phyloP scores from a whole-genome alignment of 352 stramenopile genomes.

The Phytophthora citricola region DNA sequence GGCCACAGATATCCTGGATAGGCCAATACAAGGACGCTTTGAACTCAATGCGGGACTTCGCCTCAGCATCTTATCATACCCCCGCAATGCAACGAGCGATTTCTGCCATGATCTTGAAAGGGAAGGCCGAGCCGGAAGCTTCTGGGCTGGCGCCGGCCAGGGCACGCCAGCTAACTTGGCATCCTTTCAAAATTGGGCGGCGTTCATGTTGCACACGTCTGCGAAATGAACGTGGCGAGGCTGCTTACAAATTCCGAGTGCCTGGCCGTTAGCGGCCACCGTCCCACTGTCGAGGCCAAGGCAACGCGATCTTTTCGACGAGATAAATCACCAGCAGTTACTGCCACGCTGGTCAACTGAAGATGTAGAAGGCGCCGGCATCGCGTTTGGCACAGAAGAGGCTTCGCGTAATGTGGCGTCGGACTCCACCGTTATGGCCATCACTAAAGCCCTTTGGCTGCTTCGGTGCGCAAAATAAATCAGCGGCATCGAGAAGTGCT shows the following conservation, averaged over 20 bases:
- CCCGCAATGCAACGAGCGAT: slow-evolving; percentile 17
- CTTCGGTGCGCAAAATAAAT: slow-evolving; percentile 22
- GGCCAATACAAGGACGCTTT: not conserved
- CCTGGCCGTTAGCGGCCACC: slow-evolving; percentile 1
- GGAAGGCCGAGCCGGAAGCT: slow-evolving; percentile 21
- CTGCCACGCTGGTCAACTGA: slow-evolving; percentile 22
- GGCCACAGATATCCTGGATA: slow-evolving; percentile 31
- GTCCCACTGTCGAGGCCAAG: slow-evolving; percentile 22
- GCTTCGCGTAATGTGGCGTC: slow-evolving; percentile 15
- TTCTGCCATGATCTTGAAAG: slow-evolving; percentile 1
- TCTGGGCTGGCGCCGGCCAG: slow-evolving; percentile 29
- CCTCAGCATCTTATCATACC: not conserved
- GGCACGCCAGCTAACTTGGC: slow-evolving; percentile 40
- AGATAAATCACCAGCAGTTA: slow-evolving; percentile 28
- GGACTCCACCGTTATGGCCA: slow-evolving; percentile 8
- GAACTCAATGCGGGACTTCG: slow-evolving; percentile 4
- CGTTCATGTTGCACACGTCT: slow-evolving; percentile 21
- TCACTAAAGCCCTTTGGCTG: not conserved
- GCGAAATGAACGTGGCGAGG: slow-evolving; percentile 28
- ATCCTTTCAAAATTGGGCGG: slow-evolving; percentile 36
- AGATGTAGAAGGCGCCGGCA: slow-evolving; percentile 25
- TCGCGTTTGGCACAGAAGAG: slow-evolving; percentile 10
- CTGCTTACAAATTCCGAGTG: slow-evolving; percentile 11
- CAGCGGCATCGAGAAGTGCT: slow-evolving; percentile 5
- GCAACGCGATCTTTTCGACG: slow-evolving; percentile 10